Evolutionary conservation across 2,329 filamentous ascomycete species (phyloP), one percentile per base, ranked within the genome.

Genomic region (Ilyonectria robusta): DNA sequence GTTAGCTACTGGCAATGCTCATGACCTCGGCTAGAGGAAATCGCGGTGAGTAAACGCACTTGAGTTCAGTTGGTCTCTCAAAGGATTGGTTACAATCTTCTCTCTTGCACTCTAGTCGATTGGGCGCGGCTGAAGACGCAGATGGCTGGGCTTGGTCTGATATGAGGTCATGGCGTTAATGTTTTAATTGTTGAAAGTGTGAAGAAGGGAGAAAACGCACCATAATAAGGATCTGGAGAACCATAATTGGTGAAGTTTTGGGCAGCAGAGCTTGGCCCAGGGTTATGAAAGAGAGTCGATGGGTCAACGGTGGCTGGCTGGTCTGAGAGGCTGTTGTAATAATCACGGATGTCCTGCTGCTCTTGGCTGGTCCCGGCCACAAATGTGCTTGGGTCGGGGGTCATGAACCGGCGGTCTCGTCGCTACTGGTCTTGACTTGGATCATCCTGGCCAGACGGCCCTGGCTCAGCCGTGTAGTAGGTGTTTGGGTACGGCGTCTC

Each of bases 371-470:
- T 21, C 19, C 56, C 72, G 40, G 31, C 33, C 53, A 47, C 6
- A n/a, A 65, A 61, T 11, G 42, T 26, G 58, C 50, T 62, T 54
- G 66, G 50, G 37, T 55, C 50, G 40, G 58, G 64, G 29, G 63
- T 67, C 70, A 58, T 59, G 57, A 50, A 46, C 47, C 61, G 65
- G n/a, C 26, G 51, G 65, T 69, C 61, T 33, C 46, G 13, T 62
- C 66, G 69, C 73, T 75, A 75, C 9, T 67, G 71, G 62, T 58
- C 64, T 44, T 73, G 65, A 72, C 53, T 62, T 69, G 73, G 69
- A 65, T 57, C 57, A 51, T 56, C 67, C 42, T 69, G 67, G 65
- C n/a, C 42, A 40, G 31, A 61, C 9, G n/a, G 35, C 17, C 40
- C 37, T 19, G 33, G 21, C n/a, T n/a, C 57, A n/a, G 46, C 15